Evolutionary conservation across 78 protist species (phyloP).

Genomic region (Trichosphaerium sp.): DNA sequence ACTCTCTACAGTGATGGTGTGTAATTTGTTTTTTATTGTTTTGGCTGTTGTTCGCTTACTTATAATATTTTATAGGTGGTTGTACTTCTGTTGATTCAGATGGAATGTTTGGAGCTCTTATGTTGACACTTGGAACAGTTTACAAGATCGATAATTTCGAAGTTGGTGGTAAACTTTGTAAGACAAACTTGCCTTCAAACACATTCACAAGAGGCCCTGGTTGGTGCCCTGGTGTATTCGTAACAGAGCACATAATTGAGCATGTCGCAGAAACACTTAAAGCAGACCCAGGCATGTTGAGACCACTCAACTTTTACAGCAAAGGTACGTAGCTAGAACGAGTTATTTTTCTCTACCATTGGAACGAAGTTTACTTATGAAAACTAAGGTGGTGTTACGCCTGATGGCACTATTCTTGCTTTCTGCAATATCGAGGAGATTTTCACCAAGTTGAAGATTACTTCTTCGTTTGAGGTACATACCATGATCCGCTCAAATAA

Average conservation of each 20-base stretch:
- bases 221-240: constrained; percentile 5
- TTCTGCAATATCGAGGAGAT: background rate
- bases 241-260: constrained; percentile 8
- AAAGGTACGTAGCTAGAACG: too few relatives aligned
- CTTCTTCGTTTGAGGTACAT: too few relatives aligned
- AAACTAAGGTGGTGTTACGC: too few relatives aligned
- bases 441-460: background rate
- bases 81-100: too few relatives aligned
- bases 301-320: background rate
- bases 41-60: too few relatives aligned
- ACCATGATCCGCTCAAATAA: too few relatives aligned
- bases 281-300: background rate
- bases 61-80: too few relatives aligned
- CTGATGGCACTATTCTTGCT: background rate
- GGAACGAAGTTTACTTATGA: too few relatives aligned
- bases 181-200: constrained; percentile 5
- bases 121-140: too few relatives aligned
- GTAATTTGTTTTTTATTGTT: background rate
- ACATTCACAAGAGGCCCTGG: constrained; percentile 31
- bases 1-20: constrained; percentile 12
- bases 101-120: too few relatives aligned
- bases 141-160: too few relatives aligned
- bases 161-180: background rate
- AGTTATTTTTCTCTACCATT: too few relatives aligned
- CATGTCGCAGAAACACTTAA: constrained; percentile 2